phyloP scores from a whole-genome alignment of 495 filamentous ascomycete species.

The Aspergillus homomorphus region DNA sequence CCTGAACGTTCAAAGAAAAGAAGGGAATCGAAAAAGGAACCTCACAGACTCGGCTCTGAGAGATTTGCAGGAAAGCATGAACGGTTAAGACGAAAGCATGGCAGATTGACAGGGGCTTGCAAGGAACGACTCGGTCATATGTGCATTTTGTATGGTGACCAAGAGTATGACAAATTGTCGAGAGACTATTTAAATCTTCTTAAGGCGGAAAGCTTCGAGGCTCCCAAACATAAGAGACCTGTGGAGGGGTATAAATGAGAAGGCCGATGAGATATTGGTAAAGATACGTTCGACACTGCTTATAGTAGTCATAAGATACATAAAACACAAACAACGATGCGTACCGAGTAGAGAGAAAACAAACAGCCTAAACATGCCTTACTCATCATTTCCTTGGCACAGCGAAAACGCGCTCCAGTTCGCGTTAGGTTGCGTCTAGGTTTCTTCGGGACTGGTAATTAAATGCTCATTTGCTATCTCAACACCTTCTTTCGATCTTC shows the following conservation, averaged over 20 bases:
- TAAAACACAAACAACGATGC: neutral
- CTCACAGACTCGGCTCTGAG: neutral
- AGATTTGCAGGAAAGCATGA: neutral
- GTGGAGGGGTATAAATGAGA: neutral
- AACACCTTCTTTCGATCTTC: neutral
- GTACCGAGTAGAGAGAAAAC: neutral
- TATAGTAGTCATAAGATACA: neutral
- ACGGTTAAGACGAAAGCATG: neutral
- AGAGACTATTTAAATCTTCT: neutral
- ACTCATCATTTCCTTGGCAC: neutral
- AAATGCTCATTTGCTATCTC: neutral
- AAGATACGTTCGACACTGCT: neutral
- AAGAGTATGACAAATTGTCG: neutral
- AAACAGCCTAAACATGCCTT: constrained; percentile 19
- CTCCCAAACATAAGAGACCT: neutral
- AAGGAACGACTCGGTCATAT: neutral
- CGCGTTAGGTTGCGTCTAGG: constrained; percentile 3
- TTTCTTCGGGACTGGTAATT: neutral
- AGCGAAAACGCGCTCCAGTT: neutral
- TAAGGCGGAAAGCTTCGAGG: neutral
- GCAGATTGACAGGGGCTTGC: neutral
- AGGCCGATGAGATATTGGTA: neutral
- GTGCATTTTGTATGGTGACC: neutral
- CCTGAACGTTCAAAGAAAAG: neutral
- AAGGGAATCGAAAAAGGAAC: no score